Conservation (phyloP, 352 stramenopile genomes). For the Globisporangium sylvaticum region DNA sequence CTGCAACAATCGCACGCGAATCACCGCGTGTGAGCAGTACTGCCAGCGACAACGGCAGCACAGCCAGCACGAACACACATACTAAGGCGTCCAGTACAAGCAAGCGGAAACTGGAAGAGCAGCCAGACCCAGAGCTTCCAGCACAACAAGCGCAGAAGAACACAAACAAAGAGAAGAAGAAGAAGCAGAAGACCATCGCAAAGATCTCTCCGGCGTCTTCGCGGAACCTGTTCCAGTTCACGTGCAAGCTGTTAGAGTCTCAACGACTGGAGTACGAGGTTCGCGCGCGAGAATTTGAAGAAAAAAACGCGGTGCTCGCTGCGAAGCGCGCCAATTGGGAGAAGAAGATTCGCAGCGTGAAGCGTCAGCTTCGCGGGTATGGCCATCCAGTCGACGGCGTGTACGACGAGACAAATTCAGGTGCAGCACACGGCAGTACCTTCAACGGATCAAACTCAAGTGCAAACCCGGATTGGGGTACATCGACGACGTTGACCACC, state of each 20-base stretch:
- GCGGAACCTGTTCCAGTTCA: conserved; percentile 39
- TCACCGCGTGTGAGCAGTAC: neutral
- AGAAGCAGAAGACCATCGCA: neutral
- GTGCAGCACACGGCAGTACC: neutral
- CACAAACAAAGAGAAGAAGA: neutral
- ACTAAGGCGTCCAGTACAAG: neutral
- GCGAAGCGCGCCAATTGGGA: conserved; percentile 39
- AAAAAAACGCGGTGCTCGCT: conserved; percentile 27
- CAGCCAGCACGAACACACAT: neutral
- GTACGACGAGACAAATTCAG: neutral
- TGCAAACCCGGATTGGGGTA: neutral
- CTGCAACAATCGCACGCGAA: neutral
- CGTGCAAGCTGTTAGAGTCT: conserved; percentile 30
- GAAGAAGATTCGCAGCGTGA: conserved; percentile 27
- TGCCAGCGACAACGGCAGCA: neutral
- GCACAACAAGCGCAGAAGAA: neutral
- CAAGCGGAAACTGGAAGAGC: neutral
- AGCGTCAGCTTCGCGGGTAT: conserved; percentile 10
- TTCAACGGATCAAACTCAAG: neutral
- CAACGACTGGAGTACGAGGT: conserved; percentile 45
- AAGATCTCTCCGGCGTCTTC: conserved; percentile 26
- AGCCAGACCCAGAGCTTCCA: neutral
- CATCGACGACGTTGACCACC: neutral
- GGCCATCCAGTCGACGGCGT: conserved; percentile 6
- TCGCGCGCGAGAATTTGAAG: conserved; percentile 35